Evolutionary conservation across 1,139 yeast genomes (phyloP).

Genomic region (Pichia sorboxylosa): DNA sequence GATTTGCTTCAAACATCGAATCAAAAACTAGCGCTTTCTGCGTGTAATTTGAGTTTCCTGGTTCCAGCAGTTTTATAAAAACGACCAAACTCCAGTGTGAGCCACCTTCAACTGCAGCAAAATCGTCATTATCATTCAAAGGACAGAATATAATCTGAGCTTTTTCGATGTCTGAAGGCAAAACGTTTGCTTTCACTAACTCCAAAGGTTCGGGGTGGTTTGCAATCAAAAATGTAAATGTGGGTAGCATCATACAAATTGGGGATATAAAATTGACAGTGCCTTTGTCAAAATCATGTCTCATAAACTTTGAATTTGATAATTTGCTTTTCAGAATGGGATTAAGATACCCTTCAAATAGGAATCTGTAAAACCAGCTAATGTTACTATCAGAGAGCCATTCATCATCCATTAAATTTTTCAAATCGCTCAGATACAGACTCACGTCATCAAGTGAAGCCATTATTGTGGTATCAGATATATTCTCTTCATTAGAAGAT

Average conservation of each 20-base stretch:
- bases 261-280: slow-evolving; percentile 10
- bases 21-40: slow-evolving; percentile 34
- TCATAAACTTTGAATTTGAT: slow-evolving; percentile 13
- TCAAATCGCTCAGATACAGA: slow-evolving; percentile 35
- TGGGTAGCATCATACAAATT: slow-evolving; percentile 21
- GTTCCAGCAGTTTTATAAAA: slow-evolving; percentile 22
- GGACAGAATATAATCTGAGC: slow-evolving; percentile 39
- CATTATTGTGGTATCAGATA: slow-evolving; percentile 37
- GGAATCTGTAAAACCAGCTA: slow-evolving; percentile 48
- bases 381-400: slow-evolving; percentile 71
- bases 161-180: slow-evolving; percentile 29
- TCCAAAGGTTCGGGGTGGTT: slow-evolving; percentile 22
- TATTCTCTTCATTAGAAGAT: no score
- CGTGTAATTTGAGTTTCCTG: slow-evolving; percentile 14
- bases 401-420: slow-evolving; percentile 38
- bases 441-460: slow-evolving; percentile 36
- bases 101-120: slow-evolving; percentile 37
- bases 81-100: slow-evolving; percentile 46
- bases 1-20: slow-evolving; percentile 32
- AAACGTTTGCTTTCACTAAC: slow-evolving; percentile 25
- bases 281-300: slow-evolving; percentile 2
- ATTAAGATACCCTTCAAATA: slow-evolving; percentile 28
- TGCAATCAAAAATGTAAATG: slow-evolving; percentile 23
- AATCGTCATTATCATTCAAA: slow-evolving; percentile 40
- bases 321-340: slow-evolving; percentile 18